Base-by-base conservation (phyloP, 2,329 filamentous ascomycete species). In the Colletotrichum brevisporum region DNA sequence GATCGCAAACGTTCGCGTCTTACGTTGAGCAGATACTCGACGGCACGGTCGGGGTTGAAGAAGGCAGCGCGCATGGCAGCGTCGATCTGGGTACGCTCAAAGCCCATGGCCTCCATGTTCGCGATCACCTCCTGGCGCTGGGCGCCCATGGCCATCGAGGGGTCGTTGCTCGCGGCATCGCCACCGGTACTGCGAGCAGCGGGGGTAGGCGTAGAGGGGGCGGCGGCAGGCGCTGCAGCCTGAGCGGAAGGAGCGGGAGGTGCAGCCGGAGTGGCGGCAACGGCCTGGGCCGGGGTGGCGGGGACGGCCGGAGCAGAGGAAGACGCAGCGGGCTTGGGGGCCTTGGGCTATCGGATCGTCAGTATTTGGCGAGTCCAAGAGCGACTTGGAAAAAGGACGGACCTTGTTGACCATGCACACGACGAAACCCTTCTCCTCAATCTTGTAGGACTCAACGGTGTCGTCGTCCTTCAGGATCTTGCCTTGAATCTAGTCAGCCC, bases 361-460 rank as follows among this genome's bases (percentile, higher is more conserved):
- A 71, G 72, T 48, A 45, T 12, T 48, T 6, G 6, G 48, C 60
- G 26, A 21, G 45, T 10, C 26, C 15, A 18, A 18, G 15, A 15
- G 9, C 5, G 9, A 21, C 26, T 9, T 18, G 15, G 16, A 13
- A 15, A 31, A 41, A 8, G 31, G 66, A 71, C 81, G 72, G 85
- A 97, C 95, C 93, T 98, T 98, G 79, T 94, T 94, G 76, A 97
- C 91, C 91, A 99, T 97, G 85, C 96, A 99, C 70, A 99, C 96
- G 76, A 99, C 94, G 81, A 98, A 99, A 45, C 96, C 96, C 88
- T 98, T 99, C 88, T 98, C 96, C 83, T 99, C 95, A 72, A 99
- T 98, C 83, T 94, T 97, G 86, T 98, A 98, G 48, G 93, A 95
- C 82, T 94, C 94, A 75, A 99, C 93, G 2, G 95, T 97, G 79